Base-by-base conservation (phyloP, 768 basidiomycete species). In the Leucogyrophana mollusca region DNA sequence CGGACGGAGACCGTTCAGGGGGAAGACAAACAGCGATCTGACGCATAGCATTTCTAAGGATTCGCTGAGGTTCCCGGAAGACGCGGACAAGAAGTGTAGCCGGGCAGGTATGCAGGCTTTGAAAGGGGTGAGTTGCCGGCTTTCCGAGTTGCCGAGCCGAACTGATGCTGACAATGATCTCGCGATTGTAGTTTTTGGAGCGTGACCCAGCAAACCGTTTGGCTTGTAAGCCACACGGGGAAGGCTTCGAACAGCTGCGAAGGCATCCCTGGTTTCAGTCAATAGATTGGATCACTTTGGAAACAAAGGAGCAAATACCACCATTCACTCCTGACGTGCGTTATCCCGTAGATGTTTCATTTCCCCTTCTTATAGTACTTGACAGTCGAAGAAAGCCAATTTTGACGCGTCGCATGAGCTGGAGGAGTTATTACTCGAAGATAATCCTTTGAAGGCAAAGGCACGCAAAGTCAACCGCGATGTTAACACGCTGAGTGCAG, bases 361-460 rank as follows among this genome's bases (percentile, higher is more conserved):
- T 21, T 40, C 32, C 4, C 14, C 17, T 16, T 18, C 25, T 21
- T 24, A 27, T 37, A 41, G 11, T 23, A n/a, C n/a, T 42, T 10
- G 38, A 10, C 59, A 98, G 94, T 85, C 86, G n/a, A 98, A 97
- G 73, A 96, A 96, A 68, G 93, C 95, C 23, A 97, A 99, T 66
- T 99, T 99, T 61, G 95, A 99, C 62, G 94, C 95, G 21, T 97
- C 95, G 10, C 94, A 98, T 60, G 95, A 99, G 67, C 72, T 99
- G 27, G 95, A 99, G 61, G 95, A 99, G 68, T 75, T 99, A 17
- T 67, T 99, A 9, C 70, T 99, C 14, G 95, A 99, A 67, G 94
- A 97, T 61, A 97, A 98, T 57, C 95, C 95, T 34, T 74, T 99
- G 45, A 97, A 97, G 63, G 94, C 95, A 8, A 86, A 92, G 60